These are phyloP conservation scores for Exophiala bonariae DNA, from an alignment of 2,329 filamentous ascomycete species.

Conservation along the genomic window DNA sequence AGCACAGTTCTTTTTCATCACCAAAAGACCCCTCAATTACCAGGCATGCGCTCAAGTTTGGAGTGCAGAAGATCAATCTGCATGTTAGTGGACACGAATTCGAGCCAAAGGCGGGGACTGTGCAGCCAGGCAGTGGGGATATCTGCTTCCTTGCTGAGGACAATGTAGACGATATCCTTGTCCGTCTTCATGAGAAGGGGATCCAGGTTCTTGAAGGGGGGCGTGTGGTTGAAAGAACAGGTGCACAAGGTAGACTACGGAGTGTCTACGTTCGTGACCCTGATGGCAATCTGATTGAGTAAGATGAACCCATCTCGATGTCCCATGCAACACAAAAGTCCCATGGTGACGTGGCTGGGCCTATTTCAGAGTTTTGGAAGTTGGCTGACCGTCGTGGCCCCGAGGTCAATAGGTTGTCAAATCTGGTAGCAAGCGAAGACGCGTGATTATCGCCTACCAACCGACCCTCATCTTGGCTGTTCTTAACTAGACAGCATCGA, in stretches of 20 bases:
- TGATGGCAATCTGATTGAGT: slow-evolving; percentile 65
- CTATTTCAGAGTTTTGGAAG: not conserved
- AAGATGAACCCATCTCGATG: slow-evolving; percentile 33
- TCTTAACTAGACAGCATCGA: no score
- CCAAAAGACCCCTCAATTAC: slow-evolving; percentile 35
- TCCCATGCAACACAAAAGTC: no score
- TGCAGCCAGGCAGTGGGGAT: slow-evolving; percentile 59
- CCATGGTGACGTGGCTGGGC: no score
- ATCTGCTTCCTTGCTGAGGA: slow-evolving; percentile 60
- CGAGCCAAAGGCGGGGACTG: slow-evolving; percentile 57
- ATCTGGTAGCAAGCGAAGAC: slow-evolving; percentile 4
- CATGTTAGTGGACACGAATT: slow-evolving; percentile 60
- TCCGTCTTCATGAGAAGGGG: slow-evolving; percentile 41
- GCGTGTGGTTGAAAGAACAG: slow-evolving; percentile 55
- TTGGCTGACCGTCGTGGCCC: not conserved
- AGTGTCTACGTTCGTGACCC: slow-evolving; percentile 64
- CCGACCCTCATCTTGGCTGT: not conserved
- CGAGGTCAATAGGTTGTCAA: slow-evolving; percentile 9
- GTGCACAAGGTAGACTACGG: slow-evolving; percentile 54
- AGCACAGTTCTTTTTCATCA: slow-evolving; percentile 52
- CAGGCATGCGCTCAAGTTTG: slow-evolving; percentile 58
- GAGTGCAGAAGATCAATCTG: slow-evolving; percentile 62
- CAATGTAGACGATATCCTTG: slow-evolving; percentile 49
- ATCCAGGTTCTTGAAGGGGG: slow-evolving; percentile 53
- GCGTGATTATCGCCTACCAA: no score